A percentile compares a stretch with the other conserved stretches of the same genome.
phyloP scores from a whole-genome alignment of 2,329 filamentous ascomycete genomes.

The Thielaviopsis euricoi region DNA sequence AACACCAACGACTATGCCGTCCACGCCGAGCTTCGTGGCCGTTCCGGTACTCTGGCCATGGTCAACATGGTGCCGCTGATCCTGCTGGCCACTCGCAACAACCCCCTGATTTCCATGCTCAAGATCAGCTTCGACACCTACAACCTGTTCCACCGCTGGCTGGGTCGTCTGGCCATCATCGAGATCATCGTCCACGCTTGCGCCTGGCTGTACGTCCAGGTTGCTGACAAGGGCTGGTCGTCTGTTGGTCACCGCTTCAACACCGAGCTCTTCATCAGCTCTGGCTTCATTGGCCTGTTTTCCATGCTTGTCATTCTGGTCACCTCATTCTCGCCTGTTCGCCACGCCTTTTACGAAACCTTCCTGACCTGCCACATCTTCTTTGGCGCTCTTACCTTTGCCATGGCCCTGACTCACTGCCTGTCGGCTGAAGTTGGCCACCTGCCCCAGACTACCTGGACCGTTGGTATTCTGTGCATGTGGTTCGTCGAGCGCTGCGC shows the following conservation, averaged over 20 bases:
- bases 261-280: slow-evolving; percentile 46
- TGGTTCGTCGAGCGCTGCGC: slow-evolving; percentile 58
- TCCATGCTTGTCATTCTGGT: slow-evolving; percentile 51
- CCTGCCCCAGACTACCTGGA: slow-evolving; percentile 56
- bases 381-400: slow-evolving; percentile 50
- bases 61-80: slow-evolving; percentile 69
- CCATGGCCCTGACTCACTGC: slow-evolving; percentile 66
- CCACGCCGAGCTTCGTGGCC: slow-evolving; percentile 44
- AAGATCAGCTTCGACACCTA: slow-evolving; percentile 69
- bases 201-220: slow-evolving; percentile 58
- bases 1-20: slow-evolving; percentile 43
- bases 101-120: slow-evolving; percentile 55
- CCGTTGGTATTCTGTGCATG: slow-evolving; percentile 56
- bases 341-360: slow-evolving; percentile 93
- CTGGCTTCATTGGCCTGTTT: slow-evolving; percentile 43
- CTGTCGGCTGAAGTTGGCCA: slow-evolving; percentile 47
- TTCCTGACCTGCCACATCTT: slow-evolving; percentile 79
- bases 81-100: slow-evolving; percentile 59
- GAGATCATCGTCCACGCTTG: slow-evolving; percentile 51
- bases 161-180: slow-evolving; percentile 57
- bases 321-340: slow-evolving; percentile 58
- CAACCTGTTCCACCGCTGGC: slow-evolving; percentile 68
- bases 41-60: slow-evolving; percentile 51
- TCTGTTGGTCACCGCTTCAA: slow-evolving; percentile 38
- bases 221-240: slow-evolving; percentile 45